These are phyloP conservation scores for Cucurbita argyrosperma DNA, from an alignment of 306 rosid species.

Conservation along the genomic window DNA sequence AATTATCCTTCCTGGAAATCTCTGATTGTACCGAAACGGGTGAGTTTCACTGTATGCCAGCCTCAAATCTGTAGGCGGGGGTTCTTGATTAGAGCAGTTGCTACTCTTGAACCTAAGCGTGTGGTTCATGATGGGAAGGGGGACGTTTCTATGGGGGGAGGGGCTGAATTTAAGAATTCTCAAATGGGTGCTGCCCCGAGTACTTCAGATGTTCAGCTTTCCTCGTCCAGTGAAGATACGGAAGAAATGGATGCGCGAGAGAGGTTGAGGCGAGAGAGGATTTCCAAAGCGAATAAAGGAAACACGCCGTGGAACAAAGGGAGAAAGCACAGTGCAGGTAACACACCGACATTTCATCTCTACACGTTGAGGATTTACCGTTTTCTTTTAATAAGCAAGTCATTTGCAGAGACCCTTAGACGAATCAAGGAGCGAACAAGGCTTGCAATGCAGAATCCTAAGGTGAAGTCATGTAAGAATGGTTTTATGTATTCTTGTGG, in stretches of 20 bases:
- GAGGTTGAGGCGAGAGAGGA: conserved; percentile 60
- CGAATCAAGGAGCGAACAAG: conserved; percentile 80
- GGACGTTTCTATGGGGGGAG: conserved; percentile 5
- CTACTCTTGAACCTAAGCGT: conserved; percentile 46
- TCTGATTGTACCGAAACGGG: conserved; percentile 11
- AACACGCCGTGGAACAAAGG: conserved; percentile 93
- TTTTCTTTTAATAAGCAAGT: conserved; percentile 5
- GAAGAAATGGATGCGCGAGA: conserved; percentile 43
- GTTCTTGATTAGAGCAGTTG: conserved; percentile 48
- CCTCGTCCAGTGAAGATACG: conserved; percentile 16
- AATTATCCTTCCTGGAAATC: conserved; percentile 26
- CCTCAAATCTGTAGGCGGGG: conserved; percentile 16
- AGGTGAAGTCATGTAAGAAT: conserved; percentile 99
- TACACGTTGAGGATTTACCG: neutral
- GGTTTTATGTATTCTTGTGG: conserved; percentile 30
- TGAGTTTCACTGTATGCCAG: conserved; percentile 14
- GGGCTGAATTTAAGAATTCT: neutral
- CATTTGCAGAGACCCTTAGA: conserved; percentile 60
- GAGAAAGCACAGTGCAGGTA: conserved; percentile 78
- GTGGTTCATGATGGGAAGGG: conserved; percentile 17
- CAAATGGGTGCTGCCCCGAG: conserved; percentile 13
- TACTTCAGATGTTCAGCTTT: conserved; percentile 2
- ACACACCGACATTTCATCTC: neutral
- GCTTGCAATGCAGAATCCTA: conserved; percentile 98
- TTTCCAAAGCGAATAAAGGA: conserved; percentile 89